Evolutionary conservation across 2,329 filamentous ascomycete genomes (phyloP), one percentile per base, ranked within the genome.

Genomic region (Stagonosporopsis rhizophila): DNA sequence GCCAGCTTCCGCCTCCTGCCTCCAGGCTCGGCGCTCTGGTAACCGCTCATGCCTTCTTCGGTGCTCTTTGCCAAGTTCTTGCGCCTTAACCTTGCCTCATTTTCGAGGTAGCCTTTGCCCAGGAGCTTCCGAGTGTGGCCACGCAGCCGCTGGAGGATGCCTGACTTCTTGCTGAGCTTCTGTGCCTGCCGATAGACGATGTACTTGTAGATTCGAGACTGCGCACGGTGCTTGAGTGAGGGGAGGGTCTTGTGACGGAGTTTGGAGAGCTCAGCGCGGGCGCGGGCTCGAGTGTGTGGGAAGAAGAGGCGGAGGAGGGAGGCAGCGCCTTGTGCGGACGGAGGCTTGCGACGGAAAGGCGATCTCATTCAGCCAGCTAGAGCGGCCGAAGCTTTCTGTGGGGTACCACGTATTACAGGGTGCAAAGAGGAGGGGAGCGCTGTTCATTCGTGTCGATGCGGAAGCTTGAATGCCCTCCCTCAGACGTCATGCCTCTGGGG

Each of bases 241-340:
- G 91, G 90, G 22, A 96, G 76, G 5, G 85, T 90, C 66, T 92
- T 86, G 82, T 91, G 85, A 60, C 87, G 90, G 74, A 96, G 87
- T 63, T 83, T 80, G 66, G 88, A 83, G 50, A 95, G 80, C 59
- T 83, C 85, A 57, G 87, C 84, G 71, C 86, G 87, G 66, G 87
- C 87, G 64, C 82, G 85, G 60, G 72, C 85, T 85, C 59, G 84
- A 79, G 64, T 82, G 80, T n/a, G 89, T 85, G 69, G 88, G 68
- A 92, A 87, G 59, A 93, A 80, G 73, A 86, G 87, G 65, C 88
- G 84, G 45, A 92, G 73, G 60, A 89, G 67, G 19, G 72, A 75
- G 34, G 66, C 67, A 49, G 67, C 54, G 58, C 68, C 64, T 69
- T 69, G 68, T 56, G 67, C 56, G 52, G 60, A 61, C 44, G 66